These are phyloP conservation scores for Neospora caninum DNA, from an alignment of 169 alveolate genomes.

Conservation along the genomic window DNA sequence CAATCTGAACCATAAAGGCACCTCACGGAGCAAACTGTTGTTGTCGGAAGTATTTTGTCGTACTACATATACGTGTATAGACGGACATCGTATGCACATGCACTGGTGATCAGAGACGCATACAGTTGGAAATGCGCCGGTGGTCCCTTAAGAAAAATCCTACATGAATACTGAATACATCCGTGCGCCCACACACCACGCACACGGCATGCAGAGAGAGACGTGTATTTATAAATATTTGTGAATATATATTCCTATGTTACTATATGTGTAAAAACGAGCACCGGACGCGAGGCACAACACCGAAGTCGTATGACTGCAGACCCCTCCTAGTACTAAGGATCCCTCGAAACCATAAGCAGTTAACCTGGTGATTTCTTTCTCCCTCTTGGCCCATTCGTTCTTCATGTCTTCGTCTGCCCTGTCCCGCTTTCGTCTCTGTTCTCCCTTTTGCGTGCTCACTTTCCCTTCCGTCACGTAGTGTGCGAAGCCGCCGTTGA, in stretches of 20 bases:
- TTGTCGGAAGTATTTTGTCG: not conserved
- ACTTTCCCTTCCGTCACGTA: slow-evolving; percentile 75
- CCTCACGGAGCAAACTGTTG: not conserved
- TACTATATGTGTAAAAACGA: too few species aligned
- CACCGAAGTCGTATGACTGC: too few species aligned
- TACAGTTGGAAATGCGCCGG: not conserved
- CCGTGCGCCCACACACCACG: too few species aligned
- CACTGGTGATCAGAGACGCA: not conserved
- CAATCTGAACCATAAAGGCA: not conserved
- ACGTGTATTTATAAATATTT: too few species aligned
- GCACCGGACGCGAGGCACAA: too few species aligned
- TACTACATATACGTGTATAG: not conserved
- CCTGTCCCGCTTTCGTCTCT: not conserved
- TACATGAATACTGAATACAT: too few species aligned
- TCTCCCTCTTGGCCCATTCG: not conserved
- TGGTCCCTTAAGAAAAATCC: too few species aligned
- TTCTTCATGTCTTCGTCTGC: not conserved
- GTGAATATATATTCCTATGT: too few species aligned
- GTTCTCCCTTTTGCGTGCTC: not conserved
- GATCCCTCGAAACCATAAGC: too few species aligned
- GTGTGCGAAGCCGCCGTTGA: slow-evolving; percentile 55
- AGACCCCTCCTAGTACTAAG: too few species aligned
- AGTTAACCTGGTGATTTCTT: not conserved
- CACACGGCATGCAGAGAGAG: too few species aligned
- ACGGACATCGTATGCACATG: not conserved